phyloP scores from a whole-genome alignment of 345 rosid species.

The Noccaea bulbosa region DNA sequence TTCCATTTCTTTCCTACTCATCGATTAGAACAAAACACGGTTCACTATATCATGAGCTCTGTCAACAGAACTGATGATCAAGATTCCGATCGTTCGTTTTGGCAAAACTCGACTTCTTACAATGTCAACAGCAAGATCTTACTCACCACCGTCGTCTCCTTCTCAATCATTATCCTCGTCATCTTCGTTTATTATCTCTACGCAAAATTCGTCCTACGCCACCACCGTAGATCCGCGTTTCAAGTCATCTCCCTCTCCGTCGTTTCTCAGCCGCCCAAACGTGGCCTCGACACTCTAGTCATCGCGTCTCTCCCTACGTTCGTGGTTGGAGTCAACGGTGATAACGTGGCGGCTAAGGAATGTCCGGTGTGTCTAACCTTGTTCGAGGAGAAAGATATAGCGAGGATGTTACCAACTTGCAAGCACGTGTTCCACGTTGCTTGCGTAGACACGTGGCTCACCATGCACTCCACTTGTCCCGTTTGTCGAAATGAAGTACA shows the following conservation, averaged over 20 bases:
- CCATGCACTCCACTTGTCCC: slow-evolving; percentile 67
- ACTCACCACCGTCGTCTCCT: slow-evolving; percentile 49
- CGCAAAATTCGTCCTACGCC: slow-evolving; percentile 47
- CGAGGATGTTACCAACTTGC: slow-evolving; percentile 68
- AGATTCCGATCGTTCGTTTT: slow-evolving; percentile 19
- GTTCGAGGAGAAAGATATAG: slow-evolving; percentile 68
- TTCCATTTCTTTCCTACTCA: not conserved
- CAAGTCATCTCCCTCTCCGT: slow-evolving; percentile 26
- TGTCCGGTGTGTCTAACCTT: slow-evolving; percentile 73
- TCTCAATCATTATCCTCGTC: slow-evolving; percentile 49
- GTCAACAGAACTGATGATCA: slow-evolving; percentile 8
- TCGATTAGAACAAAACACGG: not conserved
- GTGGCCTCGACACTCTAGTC: slow-evolving; percentile 55
- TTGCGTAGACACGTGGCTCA: slow-evolving; percentile 76
- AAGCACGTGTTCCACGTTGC: slow-evolving; percentile 70
- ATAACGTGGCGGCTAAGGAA: slow-evolving; percentile 39
- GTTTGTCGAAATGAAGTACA: slow-evolving; percentile 75
- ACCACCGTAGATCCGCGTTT: slow-evolving; percentile 48
- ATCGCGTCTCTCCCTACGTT: slow-evolving; percentile 64
- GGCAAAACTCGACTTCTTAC: slow-evolving; percentile 29
- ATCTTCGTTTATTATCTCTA: slow-evolving; percentile 52
- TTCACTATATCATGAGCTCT: slow-evolving; percentile 24
- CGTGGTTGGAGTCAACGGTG: slow-evolving; percentile 32
- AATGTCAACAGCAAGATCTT: slow-evolving; percentile 52
- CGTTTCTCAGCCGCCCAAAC: slow-evolving; percentile 48